Percentiles rank a stretch among this genome's conserved stretches.
phyloP scores from a whole-genome alignment of 345 rosid species.

The Gossypioides kirkii region DNA sequence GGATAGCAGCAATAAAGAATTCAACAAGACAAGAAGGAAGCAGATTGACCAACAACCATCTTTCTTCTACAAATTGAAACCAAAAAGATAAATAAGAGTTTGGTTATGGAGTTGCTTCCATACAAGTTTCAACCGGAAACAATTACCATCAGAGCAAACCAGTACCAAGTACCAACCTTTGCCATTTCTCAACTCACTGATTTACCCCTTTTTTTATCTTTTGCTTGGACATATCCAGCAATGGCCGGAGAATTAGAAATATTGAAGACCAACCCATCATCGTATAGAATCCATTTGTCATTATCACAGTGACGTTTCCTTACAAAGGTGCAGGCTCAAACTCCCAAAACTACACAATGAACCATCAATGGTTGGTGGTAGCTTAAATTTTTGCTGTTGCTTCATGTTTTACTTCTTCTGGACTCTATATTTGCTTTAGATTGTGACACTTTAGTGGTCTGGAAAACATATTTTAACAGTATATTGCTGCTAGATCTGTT shows the following conservation, averaged over 20 bases:
- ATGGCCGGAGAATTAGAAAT: too few relatives aligned
- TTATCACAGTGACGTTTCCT: too few relatives aligned
- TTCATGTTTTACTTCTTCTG: not conserved
- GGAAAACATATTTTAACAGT: not conserved
- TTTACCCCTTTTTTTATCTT: too few relatives aligned
- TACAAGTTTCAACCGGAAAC: not conserved
- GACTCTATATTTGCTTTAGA: not conserved
- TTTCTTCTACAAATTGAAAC: not conserved
- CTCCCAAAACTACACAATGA: not conserved
- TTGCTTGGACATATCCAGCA: too few relatives aligned
- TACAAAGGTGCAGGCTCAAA: not conserved
- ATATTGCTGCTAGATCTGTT: too few relatives aligned
- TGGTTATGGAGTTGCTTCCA: not conserved
- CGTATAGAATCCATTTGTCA: too few relatives aligned
- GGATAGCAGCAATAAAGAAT: too few relatives aligned
- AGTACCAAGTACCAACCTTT: too few relatives aligned
- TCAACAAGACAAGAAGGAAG: too few relatives aligned
- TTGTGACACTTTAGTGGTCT: not conserved
- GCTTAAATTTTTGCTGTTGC: constrained; percentile 35
- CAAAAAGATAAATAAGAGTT: not conserved
- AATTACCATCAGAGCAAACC: too few relatives aligned
- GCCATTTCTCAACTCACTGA: too few relatives aligned
- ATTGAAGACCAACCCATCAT: too few relatives aligned
- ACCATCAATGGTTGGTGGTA: constrained; percentile 1
- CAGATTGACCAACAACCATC: not conserved